A percentile compares a stretch with the other conserved stretches of the same genome.
phyloP scores from a whole-genome alignment of 2,329 filamentous ascomycete species.

The Volutella citrinella region DNA sequence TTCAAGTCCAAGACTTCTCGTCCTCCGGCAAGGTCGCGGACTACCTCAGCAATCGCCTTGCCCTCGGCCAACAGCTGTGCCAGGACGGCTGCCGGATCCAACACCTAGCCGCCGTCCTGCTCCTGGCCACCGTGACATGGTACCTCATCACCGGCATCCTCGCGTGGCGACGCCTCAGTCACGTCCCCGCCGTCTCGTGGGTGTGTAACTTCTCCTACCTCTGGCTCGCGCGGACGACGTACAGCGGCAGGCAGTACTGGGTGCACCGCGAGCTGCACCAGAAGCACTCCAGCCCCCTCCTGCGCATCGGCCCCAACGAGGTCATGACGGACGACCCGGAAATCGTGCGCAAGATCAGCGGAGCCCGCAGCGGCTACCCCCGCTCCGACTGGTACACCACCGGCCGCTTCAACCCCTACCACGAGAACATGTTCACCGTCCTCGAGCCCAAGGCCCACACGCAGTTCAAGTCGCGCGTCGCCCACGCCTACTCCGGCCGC shows the following conservation, averaged over 20 bases:
- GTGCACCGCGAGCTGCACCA: slow-evolving; percentile 1
- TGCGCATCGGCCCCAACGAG: slow-evolving; percentile 2
- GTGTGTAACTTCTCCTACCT: slow-evolving; percentile 8
- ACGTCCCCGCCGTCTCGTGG: too few species aligned
- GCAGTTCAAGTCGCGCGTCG: neutral
- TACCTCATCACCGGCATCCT: too few species aligned
- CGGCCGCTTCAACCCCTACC: slow-evolving; percentile 1
- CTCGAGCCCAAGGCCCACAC: neutral
- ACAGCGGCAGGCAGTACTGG: slow-evolving; percentile 1
- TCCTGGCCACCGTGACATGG: too few species aligned
- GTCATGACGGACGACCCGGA: slow-evolving; percentile 1
- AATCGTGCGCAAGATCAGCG: neutral
- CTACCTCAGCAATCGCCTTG: too few species aligned
- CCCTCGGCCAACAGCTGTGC: too few species aligned
- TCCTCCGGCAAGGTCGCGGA: too few species aligned
- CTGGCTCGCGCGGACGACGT: neutral
- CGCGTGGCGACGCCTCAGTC: too few species aligned
- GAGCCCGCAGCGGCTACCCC: neutral
- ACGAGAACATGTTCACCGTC: slow-evolving; percentile 1
- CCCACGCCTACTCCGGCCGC: neutral
- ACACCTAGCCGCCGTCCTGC: too few species aligned
- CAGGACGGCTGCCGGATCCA: too few species aligned
- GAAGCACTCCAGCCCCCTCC: neutral
- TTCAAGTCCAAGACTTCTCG: too few species aligned
- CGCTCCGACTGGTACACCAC: neutral